Conservation (phyloP, 2,329 filamentous ascomycete species). For the Botrytis porri region DNA sequence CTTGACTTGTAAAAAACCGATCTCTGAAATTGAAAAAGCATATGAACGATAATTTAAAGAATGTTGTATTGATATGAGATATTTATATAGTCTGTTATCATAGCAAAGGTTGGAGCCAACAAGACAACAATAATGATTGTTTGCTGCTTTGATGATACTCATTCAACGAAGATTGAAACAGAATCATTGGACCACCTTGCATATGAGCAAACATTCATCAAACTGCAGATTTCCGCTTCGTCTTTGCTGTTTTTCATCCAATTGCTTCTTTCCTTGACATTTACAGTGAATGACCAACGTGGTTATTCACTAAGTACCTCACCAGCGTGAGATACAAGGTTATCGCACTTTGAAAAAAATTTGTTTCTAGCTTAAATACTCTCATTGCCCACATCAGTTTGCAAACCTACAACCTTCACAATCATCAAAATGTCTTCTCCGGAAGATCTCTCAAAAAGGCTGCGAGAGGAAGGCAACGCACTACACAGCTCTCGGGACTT, state of each 20-base stretch:
- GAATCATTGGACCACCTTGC: not conserved
- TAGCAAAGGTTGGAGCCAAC: not conserved
- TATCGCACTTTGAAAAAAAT: not conserved
- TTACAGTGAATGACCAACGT: not conserved
- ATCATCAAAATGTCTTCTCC: not conserved
- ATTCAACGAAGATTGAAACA: not conserved
- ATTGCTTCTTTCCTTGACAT: not conserved
- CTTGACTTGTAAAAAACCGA: not conserved
- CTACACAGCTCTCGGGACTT: not conserved
- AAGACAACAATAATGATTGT: not conserved
- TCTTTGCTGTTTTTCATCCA: not conserved
- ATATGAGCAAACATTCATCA: not conserved
- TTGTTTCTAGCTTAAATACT: not conserved
- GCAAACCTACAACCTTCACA: not conserved
- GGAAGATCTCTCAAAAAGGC: not conserved
- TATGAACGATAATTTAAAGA: not conserved
- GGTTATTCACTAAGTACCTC: not conserved
- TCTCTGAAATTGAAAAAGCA: not conserved
- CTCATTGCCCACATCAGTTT: not conserved
- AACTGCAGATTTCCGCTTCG: not conserved
- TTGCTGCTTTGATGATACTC: not conserved
- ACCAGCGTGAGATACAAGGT: not conserved
- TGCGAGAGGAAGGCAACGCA: not conserved
- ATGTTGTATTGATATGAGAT: not conserved
- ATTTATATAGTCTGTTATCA: not conserved